These are phyloP conservation scores for Artemisia argyi DNA, from an alignment of 129 eudicot genomes.

Conservation along the genomic window DNA sequence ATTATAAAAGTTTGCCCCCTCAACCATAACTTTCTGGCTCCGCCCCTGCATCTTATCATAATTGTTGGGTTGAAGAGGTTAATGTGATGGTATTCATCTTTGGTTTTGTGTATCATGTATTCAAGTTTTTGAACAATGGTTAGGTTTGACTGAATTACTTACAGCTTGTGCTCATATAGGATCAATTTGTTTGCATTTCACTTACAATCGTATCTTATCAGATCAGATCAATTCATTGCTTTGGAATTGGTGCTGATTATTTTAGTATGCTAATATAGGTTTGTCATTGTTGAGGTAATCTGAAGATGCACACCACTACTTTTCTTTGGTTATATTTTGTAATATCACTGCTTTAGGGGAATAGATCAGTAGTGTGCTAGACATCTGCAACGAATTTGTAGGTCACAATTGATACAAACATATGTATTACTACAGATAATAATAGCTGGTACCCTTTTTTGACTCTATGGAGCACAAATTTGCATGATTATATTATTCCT, in stretches of 20 bases:
- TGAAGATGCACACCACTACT: no score
- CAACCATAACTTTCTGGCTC: no score
- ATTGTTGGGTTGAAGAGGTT: background rate
- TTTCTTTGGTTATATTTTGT: no score
- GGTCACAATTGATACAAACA: background rate
- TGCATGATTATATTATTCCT: background rate
- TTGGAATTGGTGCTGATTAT: no score
- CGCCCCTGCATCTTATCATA: no score
- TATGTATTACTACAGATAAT: background rate
- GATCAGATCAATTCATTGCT: no score
- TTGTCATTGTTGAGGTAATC: no score
- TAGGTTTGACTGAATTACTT: constrained; percentile 19
- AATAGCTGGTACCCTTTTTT: background rate
- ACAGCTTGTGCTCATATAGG: background rate
- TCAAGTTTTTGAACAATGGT: background rate
- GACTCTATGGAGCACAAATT: background rate
- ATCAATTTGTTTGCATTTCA: background rate
- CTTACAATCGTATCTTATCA: no score
- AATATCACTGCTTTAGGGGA: background rate
- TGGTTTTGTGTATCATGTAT: background rate
- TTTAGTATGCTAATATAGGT: no score
- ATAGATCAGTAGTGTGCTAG: background rate
- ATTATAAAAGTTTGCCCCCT: no score
- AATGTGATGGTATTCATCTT: background rate
- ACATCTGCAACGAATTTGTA: background rate